Evolutionary conservation across 1,284 basidiomycete genomes (phyloP).

Genomic region (Pascua guehoae): DNA sequence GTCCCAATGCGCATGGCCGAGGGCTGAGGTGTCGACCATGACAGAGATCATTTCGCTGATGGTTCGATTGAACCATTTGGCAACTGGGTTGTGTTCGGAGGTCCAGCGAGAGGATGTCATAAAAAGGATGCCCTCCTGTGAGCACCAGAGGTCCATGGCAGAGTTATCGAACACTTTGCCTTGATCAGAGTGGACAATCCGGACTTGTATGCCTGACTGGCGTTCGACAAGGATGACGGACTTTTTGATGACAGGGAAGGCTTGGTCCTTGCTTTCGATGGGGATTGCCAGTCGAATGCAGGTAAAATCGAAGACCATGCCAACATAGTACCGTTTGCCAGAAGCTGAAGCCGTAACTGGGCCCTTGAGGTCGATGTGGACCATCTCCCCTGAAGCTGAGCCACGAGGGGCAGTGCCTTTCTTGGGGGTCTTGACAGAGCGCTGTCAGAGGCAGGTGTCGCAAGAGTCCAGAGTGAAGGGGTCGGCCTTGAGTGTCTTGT

Average conservation of each 20-base stretch:
- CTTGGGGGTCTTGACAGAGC: not conserved
- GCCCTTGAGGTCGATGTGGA: conserved; percentile 6
- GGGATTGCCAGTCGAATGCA: not conserved
- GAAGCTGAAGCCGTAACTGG: not conserved
- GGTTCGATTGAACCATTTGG: conserved; percentile 32
- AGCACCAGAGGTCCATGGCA: not conserved
- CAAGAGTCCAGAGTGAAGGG: not conserved
- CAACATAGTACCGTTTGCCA: not conserved
- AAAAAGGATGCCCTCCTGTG: conserved; percentile 1
- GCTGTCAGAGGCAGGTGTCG: not conserved
- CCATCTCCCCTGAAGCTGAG: not conserved
- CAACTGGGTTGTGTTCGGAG: conserved; percentile 36
- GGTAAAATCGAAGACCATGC: not conserved
- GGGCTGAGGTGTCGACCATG: conserved; percentile 2
- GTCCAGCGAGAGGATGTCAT: conserved; percentile 16
- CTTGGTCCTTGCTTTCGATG: not conserved
- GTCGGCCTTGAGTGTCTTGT: not conserved
- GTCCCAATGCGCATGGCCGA: conserved; percentile 14
- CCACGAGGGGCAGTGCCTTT: not conserved
- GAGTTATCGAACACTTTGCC: conserved; percentile 2
- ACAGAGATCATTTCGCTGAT: conserved; percentile 20
- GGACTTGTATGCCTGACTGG: not conserved
- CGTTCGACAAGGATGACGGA: not conserved
- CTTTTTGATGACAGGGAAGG: not conserved
- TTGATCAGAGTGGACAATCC: conserved; percentile 1